Evolutionary conservation across 2,329 filamentous ascomycete genomes (phyloP), one percentile per base, ranked within the genome.

Genomic region (Rutstroemia sp.): DNA sequence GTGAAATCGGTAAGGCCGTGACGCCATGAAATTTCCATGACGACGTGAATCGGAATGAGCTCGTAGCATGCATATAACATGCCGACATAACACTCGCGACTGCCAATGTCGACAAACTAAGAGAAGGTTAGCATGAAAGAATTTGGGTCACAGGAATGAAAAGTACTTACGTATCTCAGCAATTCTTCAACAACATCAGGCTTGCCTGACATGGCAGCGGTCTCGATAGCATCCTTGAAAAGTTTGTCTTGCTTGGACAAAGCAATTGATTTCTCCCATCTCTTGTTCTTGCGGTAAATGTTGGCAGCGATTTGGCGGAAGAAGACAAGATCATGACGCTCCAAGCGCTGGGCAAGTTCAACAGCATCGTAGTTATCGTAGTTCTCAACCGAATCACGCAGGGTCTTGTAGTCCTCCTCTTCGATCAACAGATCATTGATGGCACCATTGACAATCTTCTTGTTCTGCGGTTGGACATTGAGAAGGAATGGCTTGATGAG

Each of bases 271-370:
- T 97, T 97, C 77, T 97, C 92, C 95, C 95, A 99, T 62, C 94
- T 84, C 87, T 97, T 97, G 80, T 96, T 97, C 82, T 97, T 99
- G 72, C 95, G 91, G 78, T 97, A 99, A 73, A 99, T 99, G 75
- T 81, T 96, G 63, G 95, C 91, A 4, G 94, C 94, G 69, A 99
- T 96, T 74, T 99, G 94, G 69, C 94, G 87, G 87, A 99, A 99
- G 81, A 99, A 99, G 62, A 99, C 92, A 49, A 99, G 78, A 57
- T 99, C 94, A 70, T 99, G 95, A 77, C 94, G 94, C 82, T 99
- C 95, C 10, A 99, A 80, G 56, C 94, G 88, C 70, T 88, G 82
- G 2, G 94, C 95, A 59, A 99, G 83, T 25, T 95, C 92, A 48
- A 95, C 89, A 2, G 92, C 87, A 71, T 99, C 95, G 70, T 97